Evolutionary conservation across 192 early-diverging fungal genomes (phyloP), one percentile per base, ranked within the genome.

Genomic region (Kickxella alabastrina): DNA sequence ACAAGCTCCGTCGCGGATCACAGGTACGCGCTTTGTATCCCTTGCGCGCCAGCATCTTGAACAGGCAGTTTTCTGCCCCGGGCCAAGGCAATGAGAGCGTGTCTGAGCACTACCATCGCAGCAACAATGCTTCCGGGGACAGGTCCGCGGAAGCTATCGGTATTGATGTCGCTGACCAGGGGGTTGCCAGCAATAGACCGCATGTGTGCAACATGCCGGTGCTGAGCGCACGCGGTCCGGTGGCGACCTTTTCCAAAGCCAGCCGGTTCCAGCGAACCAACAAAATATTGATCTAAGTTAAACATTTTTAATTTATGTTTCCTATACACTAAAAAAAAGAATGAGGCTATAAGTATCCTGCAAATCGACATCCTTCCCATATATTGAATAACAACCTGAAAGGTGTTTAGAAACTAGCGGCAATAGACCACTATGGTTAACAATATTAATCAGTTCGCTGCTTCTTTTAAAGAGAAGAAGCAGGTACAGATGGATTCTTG

Each of bases 221-320:
- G 44, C 44, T 64, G 7, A 41, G 31, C 18, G 6, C 37, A 8
- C 59, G 43, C 13, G 58, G 46, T 39, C 44, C 39, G 10, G 15
- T 53, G n/a, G 39, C 39, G 9, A 18, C 56, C 1, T 57, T 60
- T n/a, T n/a, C 39, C 7, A 51, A 23, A 34, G 5, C 64, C n/a
- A 42, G 40, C 21, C 59, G 71, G 34, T 75, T 75, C 52, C 40
- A 56, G 43, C 71, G 71, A 26, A 63, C 65, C 2, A 54, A 64
- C 35, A 75, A 64, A 44, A 39, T 68, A 21, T 54, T 75, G 2
- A 57, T 51, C 5, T 52, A 36, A 37, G 52, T 50, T 47, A 10
- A 18, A 13, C 15, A 9, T 44, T 31, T 40, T 22, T 12, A 14
- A 19, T 38, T 22, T n/a, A n/a, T n/a, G n/a, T n/a, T n/a, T n/a